phyloP scores from a whole-genome alignment of 768 basidiomycete genomes.

The Boletellus ananas region DNA sequence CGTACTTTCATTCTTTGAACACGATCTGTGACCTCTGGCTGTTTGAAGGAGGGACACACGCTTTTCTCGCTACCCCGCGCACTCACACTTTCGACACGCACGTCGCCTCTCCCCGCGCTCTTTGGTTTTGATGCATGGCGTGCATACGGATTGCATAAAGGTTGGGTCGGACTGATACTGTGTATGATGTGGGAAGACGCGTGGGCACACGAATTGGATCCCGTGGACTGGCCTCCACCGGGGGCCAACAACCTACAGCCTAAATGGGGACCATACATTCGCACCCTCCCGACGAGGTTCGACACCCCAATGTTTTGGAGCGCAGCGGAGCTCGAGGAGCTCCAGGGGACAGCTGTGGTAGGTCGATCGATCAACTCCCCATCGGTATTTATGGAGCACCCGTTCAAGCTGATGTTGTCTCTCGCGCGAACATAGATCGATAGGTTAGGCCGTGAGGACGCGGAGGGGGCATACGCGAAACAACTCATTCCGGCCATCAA shows the following conservation, averaged over 20 bases:
- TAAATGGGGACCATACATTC: conserved; percentile 27
- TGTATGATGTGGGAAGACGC: conserved; percentile 95
- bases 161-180: conserved; percentile 87
- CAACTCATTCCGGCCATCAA: conserved; percentile 69
- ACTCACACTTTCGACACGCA: conserved; percentile 74
- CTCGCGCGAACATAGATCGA: conserved; percentile 39
- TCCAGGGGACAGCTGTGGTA: conserved; percentile 84
- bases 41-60: conserved; percentile 59
- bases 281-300: conserved; percentile 63
- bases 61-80: conserved; percentile 81
- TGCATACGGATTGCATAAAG: conserved; percentile 50
- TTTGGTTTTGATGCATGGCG: conserved; percentile 69
- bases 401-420: neutral
- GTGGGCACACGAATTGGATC: conserved; percentile 60
- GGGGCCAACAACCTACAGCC: conserved; percentile 2
- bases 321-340: conserved; percentile 63
- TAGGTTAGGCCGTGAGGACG: conserved; percentile 83
- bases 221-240: neutral
- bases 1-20: neutral
- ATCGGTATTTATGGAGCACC: neutral
- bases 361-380: conserved; percentile 45
- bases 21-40: neutral
- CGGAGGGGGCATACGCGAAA: conserved; percentile 65
- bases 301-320: conserved; percentile 96
- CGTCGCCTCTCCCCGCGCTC: conserved; percentile 57